Evolutionary conservation across 129 eudicot genomes (phyloP).

Genomic region (Scalesia atractyloides): DNA sequence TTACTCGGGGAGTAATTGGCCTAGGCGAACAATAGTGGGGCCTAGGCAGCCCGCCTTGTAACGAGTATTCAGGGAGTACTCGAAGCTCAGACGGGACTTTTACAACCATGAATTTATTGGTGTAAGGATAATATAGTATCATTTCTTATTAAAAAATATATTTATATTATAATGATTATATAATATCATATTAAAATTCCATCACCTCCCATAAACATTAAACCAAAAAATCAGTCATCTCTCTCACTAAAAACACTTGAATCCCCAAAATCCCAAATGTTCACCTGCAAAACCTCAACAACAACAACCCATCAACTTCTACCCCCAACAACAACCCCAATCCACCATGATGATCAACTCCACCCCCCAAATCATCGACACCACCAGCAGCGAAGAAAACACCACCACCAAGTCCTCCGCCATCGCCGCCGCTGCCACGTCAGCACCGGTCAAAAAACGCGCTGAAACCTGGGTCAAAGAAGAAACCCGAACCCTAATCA

Average conservation of each 20-base stretch:
- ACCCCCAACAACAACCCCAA: slow-evolving; percentile 30
- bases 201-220: too few species aligned
- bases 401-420: slow-evolving; percentile 34
- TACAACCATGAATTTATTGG: too few species aligned
- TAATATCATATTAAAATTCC: too few species aligned
- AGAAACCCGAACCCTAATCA: slow-evolving; percentile 70
- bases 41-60: too few species aligned
- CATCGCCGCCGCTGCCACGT: not conserved
- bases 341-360: slow-evolving; percentile 46
- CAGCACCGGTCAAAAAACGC: slow-evolving; percentile 45
- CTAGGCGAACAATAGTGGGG: too few species aligned
- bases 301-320: slow-evolving; percentile 41
- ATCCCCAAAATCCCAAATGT: slow-evolving; percentile 27
- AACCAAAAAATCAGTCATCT: not conserved
- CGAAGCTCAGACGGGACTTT: too few species aligned
- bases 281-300: slow-evolving; percentile 44
- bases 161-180: too few species aligned
- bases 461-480: slow-evolving; percentile 98
- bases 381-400: slow-evolving; percentile 43
- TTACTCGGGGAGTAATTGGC: too few species aligned
- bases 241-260: not conserved
- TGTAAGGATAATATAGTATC: too few species aligned
- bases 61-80: too few species aligned
- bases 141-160: too few species aligned
- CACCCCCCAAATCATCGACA: not conserved